Percentiles rank a stretch among this genome's conserved stretches.
These are phyloP conservation scores for Terana coerulea DNA, from an alignment of 768 basidiomycete species.

Conservation along the genomic window DNA sequence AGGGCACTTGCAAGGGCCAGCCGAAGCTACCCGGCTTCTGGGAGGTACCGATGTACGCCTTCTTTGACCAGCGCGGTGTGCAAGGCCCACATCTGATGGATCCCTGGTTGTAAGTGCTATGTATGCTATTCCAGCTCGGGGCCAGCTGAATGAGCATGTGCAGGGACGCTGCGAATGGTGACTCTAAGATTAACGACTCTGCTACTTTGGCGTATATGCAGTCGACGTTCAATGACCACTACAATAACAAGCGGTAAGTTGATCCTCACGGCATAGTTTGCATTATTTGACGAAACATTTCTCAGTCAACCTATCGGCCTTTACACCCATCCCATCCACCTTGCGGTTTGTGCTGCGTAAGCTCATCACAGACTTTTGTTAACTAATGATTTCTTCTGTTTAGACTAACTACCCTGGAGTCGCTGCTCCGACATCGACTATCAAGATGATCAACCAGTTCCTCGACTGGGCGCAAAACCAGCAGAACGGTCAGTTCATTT, in stretches of 20 bases:
- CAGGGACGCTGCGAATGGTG: conserved; percentile 56
- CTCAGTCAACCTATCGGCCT: conserved; percentile 65
- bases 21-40: conserved; percentile 75
- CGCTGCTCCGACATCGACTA: conserved; percentile 44
- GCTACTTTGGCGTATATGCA: conserved; percentile 72
- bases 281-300: not conserved
- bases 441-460: conserved; percentile 75
- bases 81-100: conserved; percentile 73
- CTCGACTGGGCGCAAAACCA: conserved; percentile 79
- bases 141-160: not conserved
- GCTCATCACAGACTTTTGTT: not conserved
- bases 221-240: conserved; percentile 69
- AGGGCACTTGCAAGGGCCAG: conserved; percentile 59
- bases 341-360: conserved; percentile 40
- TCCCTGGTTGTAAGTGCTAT: conserved; percentile 63
- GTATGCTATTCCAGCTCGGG: not conserved
- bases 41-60: conserved; percentile 83
- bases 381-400: not conserved
- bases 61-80: conserved; percentile 58
- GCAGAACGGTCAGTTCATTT: conserved; percentile 46
- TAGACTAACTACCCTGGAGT: conserved; percentile 60
- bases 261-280: not conserved
- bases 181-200: conserved; percentile 44
- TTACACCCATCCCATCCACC: conserved; percentile 79
- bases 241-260: conserved; percentile 53